These are phyloP conservation scores for Canavalia gladiata DNA, from an alignment of 306 rosid species.

Conservation along the genomic window DNA sequence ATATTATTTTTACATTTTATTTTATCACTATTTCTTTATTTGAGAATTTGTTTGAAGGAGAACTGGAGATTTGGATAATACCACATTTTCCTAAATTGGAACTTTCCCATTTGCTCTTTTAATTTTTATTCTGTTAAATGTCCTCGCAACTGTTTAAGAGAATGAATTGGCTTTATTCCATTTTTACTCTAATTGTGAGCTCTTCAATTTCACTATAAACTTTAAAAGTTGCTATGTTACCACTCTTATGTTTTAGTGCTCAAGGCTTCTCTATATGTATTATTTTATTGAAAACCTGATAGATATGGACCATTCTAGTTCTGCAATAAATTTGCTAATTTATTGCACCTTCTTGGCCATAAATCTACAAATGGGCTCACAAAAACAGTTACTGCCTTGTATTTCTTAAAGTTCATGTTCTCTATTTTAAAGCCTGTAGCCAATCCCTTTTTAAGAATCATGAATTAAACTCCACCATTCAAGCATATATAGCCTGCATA, in stretches of 20 bases:
- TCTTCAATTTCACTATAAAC: too few relatives aligned
- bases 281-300: too few relatives aligned
- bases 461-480: background rate
- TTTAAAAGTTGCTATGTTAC: too few relatives aligned
- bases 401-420: background rate
- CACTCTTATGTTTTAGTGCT: too few relatives aligned
- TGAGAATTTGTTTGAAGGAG: slow-evolving; percentile 12
- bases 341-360: background rate
- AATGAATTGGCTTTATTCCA: too few relatives aligned
- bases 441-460: background rate
- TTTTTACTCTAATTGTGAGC: background rate
- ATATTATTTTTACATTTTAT: too few relatives aligned
- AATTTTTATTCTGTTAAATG: too few relatives aligned
- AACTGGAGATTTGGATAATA: background rate
- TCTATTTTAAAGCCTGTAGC: background rate
- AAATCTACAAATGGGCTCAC: too few relatives aligned
- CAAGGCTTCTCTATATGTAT: too few relatives aligned
- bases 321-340: background rate
- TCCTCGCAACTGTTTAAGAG: background rate
- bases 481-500: background rate
- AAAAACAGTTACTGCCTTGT: background rate
- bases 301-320: background rate
- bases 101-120: too few relatives aligned
- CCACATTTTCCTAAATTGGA: background rate
- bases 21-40: background rate